phyloP scores from a whole-genome alignment of 441 rosid genomes.

The Viola pubescens region DNA sequence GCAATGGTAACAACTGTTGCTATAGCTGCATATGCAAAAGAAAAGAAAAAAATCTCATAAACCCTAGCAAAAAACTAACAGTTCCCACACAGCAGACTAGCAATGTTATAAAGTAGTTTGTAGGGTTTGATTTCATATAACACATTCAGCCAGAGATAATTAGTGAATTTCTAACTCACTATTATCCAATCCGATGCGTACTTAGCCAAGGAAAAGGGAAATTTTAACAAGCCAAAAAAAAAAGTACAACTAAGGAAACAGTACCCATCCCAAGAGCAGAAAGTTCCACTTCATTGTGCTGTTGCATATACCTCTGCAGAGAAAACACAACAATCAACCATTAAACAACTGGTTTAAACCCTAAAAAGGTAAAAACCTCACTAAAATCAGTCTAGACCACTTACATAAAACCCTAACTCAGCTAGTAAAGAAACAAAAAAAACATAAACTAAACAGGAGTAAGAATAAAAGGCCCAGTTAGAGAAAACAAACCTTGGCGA shows the following conservation, averaged over 20 bases:
- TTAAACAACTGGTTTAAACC: not conserved
- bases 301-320: conserved; percentile 92
- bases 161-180: no score
- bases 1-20: conserved; percentile 75
- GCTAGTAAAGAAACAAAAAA: no score
- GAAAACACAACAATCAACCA: not conserved
- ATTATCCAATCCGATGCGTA: no score
- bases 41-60: not conserved
- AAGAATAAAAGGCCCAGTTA: not conserved
- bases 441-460: no score
- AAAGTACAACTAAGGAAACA: not conserved
- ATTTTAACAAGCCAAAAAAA: not conserved
- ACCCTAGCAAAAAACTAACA: not conserved
- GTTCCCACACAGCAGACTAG: no score
- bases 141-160: no score
- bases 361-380: not conserved
- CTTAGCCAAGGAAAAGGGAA: no score
- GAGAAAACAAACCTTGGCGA: conserved; percentile 53
- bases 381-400: not conserved
- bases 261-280: conserved; percentile 98
- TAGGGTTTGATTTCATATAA: no score
- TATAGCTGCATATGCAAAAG: conserved; percentile 34
- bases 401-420: no score
- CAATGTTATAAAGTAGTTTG: no score
- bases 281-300: conserved; percentile 71